These are phyloP conservation scores for Colletotrichum liriopes DNA, from an alignment of 2,329 filamentous ascomycete species.

Conservation along the genomic window DNA sequence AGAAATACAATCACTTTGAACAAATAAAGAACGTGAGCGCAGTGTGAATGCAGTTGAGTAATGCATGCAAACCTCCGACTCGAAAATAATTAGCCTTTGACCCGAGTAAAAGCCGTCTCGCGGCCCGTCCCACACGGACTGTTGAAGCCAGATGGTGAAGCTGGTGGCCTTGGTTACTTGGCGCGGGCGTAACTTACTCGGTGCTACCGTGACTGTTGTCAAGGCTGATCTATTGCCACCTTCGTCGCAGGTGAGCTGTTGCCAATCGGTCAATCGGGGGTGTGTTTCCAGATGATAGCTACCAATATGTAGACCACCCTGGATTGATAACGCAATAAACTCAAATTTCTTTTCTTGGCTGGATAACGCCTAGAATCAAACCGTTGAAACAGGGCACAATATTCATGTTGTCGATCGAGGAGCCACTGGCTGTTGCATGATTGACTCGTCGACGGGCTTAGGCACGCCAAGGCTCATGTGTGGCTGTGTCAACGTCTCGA, in stretches of 20 bases:
- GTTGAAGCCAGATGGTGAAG: background rate
- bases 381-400: background rate
- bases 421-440: no score
- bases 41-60: background rate
- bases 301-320: background rate
- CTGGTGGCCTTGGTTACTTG: background rate
- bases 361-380: background rate
- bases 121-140: background rate
- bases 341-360: background rate
- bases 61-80: background rate
- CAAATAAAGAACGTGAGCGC: slow-evolving; percentile 9
- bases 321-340: background rate
- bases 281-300: background rate
- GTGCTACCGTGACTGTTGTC: background rate
- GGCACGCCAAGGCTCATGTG: slow-evolving; percentile 18
- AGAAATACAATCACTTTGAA: background rate
- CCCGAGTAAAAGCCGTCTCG: background rate
- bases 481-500: slow-evolving; percentile 12
- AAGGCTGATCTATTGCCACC: background rate
- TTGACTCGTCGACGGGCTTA: no score
- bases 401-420: background rate
- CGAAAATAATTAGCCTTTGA: background rate
- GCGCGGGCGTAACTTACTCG: background rate
- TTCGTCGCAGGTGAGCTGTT: background rate
- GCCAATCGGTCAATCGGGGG: no score